Percentiles rank a stretch among this genome's conserved stretches.
phyloP scores from a whole-genome alignment of 2,329 filamentous ascomycete species.

The Penicillium sp. region DNA sequence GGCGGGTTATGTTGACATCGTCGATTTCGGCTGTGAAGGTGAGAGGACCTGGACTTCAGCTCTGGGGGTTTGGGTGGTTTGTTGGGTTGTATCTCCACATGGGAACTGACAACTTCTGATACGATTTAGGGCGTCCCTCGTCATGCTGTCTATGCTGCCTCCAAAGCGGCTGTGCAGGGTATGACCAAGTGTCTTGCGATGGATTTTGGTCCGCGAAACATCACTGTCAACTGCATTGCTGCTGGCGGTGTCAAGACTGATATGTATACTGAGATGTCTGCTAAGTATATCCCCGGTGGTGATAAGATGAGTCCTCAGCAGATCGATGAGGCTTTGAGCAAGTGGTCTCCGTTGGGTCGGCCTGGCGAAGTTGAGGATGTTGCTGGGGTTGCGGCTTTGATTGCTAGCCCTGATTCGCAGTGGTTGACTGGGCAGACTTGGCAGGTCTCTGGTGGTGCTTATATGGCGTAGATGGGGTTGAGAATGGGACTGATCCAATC shows the following conservation, averaged over 20 bases:
- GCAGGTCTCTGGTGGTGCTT: constrained; percentile 24
- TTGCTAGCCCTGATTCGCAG: constrained; percentile 26
- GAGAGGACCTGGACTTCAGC: background rate
- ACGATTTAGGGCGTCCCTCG: constrained; percentile 19
- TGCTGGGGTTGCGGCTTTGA: constrained; percentile 21
- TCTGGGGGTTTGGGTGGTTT: background rate
- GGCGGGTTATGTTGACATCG: constrained; percentile 24
- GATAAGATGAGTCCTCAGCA: constrained; percentile 19
- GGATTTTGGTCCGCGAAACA: constrained; percentile 23
- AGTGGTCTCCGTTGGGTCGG: constrained; percentile 25
- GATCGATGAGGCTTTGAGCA: constrained; percentile 20
- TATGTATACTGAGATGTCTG: constrained; percentile 24
- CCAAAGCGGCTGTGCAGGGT: constrained; percentile 24
- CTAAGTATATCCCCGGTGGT: constrained; percentile 23
- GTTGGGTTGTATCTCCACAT: background rate
- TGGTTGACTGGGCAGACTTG: constrained; percentile 29
- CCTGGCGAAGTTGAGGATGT: constrained; percentile 23
- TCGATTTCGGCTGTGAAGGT: constrained; percentile 27
- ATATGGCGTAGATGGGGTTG: constrained; percentile 16
- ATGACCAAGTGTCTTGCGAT: constrained; percentile 27
- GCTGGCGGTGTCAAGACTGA: constrained; percentile 27
- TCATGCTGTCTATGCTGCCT: constrained; percentile 24
- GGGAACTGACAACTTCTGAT: background rate
- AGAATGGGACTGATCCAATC: background rate
- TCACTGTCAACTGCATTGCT: constrained; percentile 27